Percentiles rank a stretch among this genome's conserved stretches.
These are phyloP conservation scores for Bacidia rubella DNA, from an alignment of 495 filamentous ascomycete species.

Conservation along the genomic window DNA sequence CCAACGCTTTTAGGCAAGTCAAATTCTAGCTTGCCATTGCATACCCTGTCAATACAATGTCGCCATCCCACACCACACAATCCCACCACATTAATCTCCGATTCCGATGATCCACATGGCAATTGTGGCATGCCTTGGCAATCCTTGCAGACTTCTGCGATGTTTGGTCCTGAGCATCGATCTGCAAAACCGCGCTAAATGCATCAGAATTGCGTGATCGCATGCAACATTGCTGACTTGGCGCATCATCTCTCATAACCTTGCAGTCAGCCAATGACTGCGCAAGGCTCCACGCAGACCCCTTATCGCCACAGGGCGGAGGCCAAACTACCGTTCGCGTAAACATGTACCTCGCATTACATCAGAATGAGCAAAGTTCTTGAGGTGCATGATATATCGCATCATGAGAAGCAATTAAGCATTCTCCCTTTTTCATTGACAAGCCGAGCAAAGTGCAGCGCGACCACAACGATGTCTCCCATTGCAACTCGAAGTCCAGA, in stretches of 20 bases:
- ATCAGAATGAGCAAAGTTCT: no score
- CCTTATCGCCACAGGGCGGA: no score
- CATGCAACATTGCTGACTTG: background rate
- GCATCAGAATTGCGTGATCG: background rate
- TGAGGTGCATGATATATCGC: no score
- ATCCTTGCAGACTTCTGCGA: background rate
- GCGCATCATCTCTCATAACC: background rate
- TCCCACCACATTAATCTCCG: background rate
- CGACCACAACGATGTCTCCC: conserved; percentile 1
- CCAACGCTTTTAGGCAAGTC: background rate
- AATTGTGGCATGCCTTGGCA: no score
- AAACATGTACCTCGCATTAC: no score
- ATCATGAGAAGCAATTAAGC: no score
- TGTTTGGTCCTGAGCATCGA: background rate
- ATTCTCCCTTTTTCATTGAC: no score
- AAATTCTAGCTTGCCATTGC: background rate
- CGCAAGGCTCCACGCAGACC: no score
- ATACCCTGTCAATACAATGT: background rate
- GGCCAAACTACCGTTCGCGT: no score
- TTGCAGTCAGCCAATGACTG: no score
- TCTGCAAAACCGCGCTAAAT: background rate
- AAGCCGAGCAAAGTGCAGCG: no score
- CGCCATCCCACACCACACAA: background rate
- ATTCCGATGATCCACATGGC: background rate
- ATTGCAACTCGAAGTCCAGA: background rate